Percentiles rank a stretch among this genome's conserved stretches.
These are phyloP conservation scores for Exophiala alcalophila DNA, from an alignment of 2,329 filamentous ascomycete species.

Conservation along the genomic window DNA sequence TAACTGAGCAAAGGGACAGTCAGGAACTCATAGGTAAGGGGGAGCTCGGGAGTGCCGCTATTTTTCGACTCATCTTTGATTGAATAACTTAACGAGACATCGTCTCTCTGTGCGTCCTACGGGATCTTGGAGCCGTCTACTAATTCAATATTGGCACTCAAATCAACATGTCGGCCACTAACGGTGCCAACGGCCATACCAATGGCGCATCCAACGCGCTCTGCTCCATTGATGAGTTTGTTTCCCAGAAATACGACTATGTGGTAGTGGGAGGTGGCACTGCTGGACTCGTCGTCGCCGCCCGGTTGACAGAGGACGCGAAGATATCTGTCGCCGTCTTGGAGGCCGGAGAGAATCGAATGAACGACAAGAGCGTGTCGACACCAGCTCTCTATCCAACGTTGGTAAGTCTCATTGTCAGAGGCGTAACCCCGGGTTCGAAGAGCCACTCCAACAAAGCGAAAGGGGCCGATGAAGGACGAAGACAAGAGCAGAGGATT, in stretches of 20 bases:
- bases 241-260: constrained; percentile 31
- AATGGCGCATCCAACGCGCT: constrained; percentile 20
- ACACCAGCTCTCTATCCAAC: constrained; percentile 30
- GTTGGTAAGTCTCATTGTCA: constrained; percentile 9
- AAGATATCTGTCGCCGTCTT: constrained; percentile 43
- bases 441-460: too few relatives aligned
- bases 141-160: too few relatives aligned
- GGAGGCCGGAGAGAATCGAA: constrained; percentile 42
- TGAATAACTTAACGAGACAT: too few relatives aligned
- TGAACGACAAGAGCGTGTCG: constrained; percentile 32
- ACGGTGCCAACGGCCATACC: constrained; percentile 15
- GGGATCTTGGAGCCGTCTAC: too few relatives aligned
- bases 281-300: constrained; percentile 36
- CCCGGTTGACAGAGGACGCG: constrained; percentile 34
- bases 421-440: neutral
- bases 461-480: too few relatives aligned
- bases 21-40: too few relatives aligned
- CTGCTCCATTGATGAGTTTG: constrained; percentile 24
- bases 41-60: too few relatives aligned
- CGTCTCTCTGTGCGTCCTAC: too few relatives aligned
- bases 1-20: too few relatives aligned
- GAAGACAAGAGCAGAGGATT: too few relatives aligned
- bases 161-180: constrained; percentile 12
- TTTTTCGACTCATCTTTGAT: too few relatives aligned
- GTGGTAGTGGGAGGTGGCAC: constrained; percentile 36